A percentile compares a stretch with the other conserved stretches of the same genome.
Evolutionary conservation across 768 basidiomycete species (phyloP).

Genomic region (Leucogyrophana mollusca): DNA sequence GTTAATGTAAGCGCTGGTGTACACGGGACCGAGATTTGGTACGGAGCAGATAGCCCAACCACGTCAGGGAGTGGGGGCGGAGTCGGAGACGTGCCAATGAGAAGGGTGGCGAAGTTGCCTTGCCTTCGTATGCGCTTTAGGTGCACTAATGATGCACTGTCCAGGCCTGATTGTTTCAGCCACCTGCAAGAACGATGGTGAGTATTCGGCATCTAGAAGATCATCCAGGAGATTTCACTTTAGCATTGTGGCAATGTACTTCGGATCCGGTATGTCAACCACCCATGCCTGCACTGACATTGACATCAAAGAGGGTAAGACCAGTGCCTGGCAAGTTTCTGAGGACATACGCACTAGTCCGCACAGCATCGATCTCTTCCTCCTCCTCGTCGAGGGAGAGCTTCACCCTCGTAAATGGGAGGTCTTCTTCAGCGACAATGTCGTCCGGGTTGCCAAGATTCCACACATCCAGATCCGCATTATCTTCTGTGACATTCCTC

Average conservation of each 20-base stretch:
- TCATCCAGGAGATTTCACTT: constrained; percentile 40
- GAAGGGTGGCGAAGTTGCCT: constrained; percentile 45
- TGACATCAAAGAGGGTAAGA: neutral
- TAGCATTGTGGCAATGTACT: constrained; percentile 57
- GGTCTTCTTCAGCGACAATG: constrained; percentile 51
- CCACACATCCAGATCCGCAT: too few species aligned
- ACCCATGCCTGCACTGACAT: constrained; percentile 75
- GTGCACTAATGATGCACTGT: constrained; percentile 62
- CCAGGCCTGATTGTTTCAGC: constrained; percentile 62
- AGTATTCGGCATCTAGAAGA: neutral
- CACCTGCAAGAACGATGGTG: constrained; percentile 44
- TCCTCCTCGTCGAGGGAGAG: constrained; percentile 55
- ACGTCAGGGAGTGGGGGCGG: constrained; percentile 52
- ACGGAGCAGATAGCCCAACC: constrained; percentile 49
- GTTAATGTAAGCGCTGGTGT: constrained; percentile 64
- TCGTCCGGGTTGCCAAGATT: constrained; percentile 40
- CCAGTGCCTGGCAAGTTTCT: too few species aligned
- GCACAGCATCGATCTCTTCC: constrained; percentile 57
- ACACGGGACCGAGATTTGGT: constrained; percentile 59
- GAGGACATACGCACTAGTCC: constrained; percentile 43
- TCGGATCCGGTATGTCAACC: constrained; percentile 66
- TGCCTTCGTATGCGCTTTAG: constrained; percentile 75
- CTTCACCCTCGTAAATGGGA: constrained; percentile 68
- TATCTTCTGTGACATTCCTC: constrained; percentile 14
- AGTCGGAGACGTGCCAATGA: constrained; percentile 42